Conservation (phyloP, 1,139 yeast genomes). For the Candida dubliniensis region DNA sequence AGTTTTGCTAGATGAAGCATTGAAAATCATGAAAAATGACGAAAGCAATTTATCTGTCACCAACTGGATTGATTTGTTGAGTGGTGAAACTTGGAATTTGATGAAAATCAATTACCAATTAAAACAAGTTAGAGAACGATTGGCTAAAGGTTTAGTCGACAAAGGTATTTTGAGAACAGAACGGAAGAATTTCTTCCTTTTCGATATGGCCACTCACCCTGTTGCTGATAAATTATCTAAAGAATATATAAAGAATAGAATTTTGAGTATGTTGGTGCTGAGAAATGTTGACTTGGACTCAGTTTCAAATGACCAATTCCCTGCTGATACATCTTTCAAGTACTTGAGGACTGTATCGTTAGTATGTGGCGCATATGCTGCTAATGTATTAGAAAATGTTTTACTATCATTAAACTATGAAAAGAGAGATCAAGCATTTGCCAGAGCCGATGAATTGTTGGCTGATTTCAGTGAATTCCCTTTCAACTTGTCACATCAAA, state of each 20-base stretch:
- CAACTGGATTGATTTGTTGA: conserved; percentile 90
- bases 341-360: conserved; percentile 77
- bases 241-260: conserved; percentile 76
- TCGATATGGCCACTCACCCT: conserved; percentile 99
- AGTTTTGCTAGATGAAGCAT: conserved; percentile 88
- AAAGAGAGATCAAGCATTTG: conserved; percentile 88
- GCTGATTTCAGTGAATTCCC: conserved; percentile 85
- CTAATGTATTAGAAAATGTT: conserved; percentile 92
- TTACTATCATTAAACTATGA: conserved; percentile 78
- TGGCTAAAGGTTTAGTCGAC: conserved; percentile 95
- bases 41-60: conserved; percentile 78
- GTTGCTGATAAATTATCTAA: conserved; percentile 80
- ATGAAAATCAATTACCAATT: conserved; percentile 92
- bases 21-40: conserved; percentile 84
- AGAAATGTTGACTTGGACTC: conserved; percentile 61
- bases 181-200: conserved; percentile 86
- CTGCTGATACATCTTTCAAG: conserved; percentile 66
- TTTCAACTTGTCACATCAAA: conserved; percentile 55
- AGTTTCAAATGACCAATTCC: conserved; percentile 59
- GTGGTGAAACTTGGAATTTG: conserved; percentile 97
- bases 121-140: conserved; percentile 94
- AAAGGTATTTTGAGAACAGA: conserved; percentile 97
- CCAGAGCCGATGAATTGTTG: conserved; percentile 87
- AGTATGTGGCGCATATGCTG: conserved; percentile 90
- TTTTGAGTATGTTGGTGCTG: conserved; percentile 65